phyloP scores from a whole-genome alignment of 345 rosid species.

The Brassica carinata region DNA sequence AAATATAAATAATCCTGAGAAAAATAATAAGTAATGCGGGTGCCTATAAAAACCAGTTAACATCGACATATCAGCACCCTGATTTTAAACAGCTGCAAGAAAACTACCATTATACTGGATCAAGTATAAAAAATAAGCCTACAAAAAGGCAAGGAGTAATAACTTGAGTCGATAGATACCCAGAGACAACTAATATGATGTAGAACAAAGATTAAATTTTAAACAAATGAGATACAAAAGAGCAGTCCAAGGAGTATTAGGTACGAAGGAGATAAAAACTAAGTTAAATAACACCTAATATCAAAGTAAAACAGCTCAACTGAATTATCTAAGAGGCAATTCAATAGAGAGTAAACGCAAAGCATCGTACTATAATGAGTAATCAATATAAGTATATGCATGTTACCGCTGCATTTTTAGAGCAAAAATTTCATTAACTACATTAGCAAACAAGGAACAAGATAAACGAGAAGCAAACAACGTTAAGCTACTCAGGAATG shows the following conservation, averaged over 20 bases:
- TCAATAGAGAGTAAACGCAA: not conserved
- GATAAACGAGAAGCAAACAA: conserved; percentile 4
- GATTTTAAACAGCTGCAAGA: not conserved
- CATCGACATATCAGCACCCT: conserved; percentile 20
- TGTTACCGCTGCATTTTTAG: not conserved
- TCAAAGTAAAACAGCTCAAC: not conserved
- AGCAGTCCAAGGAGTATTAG: conserved; percentile 2
- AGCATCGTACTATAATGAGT: not conserved
- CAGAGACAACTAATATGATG: not conserved
- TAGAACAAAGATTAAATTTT: conserved; percentile 13
- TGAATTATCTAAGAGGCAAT: conserved; percentile 6
- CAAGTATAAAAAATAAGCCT: not conserved
- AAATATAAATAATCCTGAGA: not conserved
- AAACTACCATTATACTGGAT: conserved; percentile 3
- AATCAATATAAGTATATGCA: conserved; percentile 1
- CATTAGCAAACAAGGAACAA: conserved; percentile 5
- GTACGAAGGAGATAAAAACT: not conserved
- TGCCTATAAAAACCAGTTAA: conserved; percentile 17
- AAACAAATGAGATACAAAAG: conserved; percentile 12
- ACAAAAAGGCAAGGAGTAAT: not conserved
- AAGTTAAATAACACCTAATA: conserved; percentile 1
- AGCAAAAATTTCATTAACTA: conserved; percentile 7
- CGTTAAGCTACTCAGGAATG: conserved; percentile 3
- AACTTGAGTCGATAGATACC: not conserved
- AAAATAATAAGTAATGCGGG: conserved; percentile 8